Base-by-base conservation (phyloP, 495 filamentous ascomycete species). In the Trichoderma reesei region DNA sequence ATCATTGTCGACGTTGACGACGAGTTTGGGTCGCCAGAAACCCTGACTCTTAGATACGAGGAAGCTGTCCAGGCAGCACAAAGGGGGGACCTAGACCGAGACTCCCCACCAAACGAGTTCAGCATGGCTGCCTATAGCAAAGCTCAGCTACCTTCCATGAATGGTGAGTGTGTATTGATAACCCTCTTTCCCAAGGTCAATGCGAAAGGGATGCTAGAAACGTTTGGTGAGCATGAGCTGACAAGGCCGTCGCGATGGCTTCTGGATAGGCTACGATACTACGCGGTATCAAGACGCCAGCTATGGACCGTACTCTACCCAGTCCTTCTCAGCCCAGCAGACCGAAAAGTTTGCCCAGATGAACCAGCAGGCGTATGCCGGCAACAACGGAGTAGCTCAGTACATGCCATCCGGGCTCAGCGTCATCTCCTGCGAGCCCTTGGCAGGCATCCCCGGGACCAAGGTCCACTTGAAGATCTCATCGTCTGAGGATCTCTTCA, bases 391-490 rank as follows among this genome's bases (percentile, higher is more conserved):
- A 59, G 79, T 78, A 66, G 75, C 78, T 64, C 84, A 76, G 73
- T 84, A 78, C 67, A 80, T 78, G 69, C 69, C 72, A 68, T 74
- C 74, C 68, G 81, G 72, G 72, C 75, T 72, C 67, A 84, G 88
- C 37, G 78, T 96, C 61, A 14, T 56, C 18, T 86, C 84, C 51
- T 90, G 85, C 72, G 75, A 80, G 41, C 93, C 94, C 16, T 76
- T 77, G 41, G 73, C 79, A 67, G 94, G 93, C 33, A 70, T 78
- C 3, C 80, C 82, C 70, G 90, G 89, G 61, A 88, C 87, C 14
- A 82, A 83, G 66, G 77, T 97, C 8, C 76, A 80, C 48, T 82
- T 96, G 61, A 85, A 89, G 71, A 83, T 96, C 56, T 83, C 85
- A 66, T 87, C 86, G 13, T 82, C 85, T 37, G 89, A 88, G 72